A percentile compares a stretch with the other conserved stretches of the same genome.
Evolutionary conservation across 2,329 filamentous ascomycete genomes (phyloP).

Genomic region (Sphaerulina vaccinii): DNA sequence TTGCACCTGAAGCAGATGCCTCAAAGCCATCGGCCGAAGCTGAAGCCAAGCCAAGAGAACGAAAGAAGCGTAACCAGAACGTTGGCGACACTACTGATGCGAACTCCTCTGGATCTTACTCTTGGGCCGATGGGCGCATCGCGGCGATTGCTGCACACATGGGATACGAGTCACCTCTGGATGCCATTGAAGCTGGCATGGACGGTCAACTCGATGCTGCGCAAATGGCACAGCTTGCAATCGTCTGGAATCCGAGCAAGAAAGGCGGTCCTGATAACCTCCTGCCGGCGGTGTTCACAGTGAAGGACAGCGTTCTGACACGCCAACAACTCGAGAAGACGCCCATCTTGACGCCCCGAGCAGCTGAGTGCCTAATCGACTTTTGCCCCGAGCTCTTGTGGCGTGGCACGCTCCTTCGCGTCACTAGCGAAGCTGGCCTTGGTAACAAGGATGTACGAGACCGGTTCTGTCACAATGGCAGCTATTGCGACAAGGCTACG

Average conservation of each 20-base stretch:
- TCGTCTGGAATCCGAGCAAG: constrained; percentile 39
- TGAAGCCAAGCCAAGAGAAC: constrained; percentile 26
- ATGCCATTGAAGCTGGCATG: constrained; percentile 34
- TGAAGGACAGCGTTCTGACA: constrained; percentile 37
- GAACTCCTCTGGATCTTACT: constrained; percentile 34
- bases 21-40: constrained; percentile 18
- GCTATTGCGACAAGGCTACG: constrained; percentile 37
- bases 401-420: constrained; percentile 37
- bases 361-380: constrained; percentile 39
- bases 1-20: background rate
- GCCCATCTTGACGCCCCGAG: constrained; percentile 31
- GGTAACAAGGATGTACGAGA: constrained; percentile 38
- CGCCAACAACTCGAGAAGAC: constrained; percentile 32
- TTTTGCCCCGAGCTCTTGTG: constrained; percentile 39
- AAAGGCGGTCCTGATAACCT: constrained; percentile 34
- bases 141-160: constrained; percentile 17
- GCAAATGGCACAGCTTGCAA: constrained; percentile 30
- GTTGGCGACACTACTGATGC: constrained; percentile 30
- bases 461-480: constrained; percentile 38
- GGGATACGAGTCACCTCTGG: constrained; percentile 27
- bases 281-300: constrained; percentile 33
- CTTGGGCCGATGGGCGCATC: constrained; percentile 27
- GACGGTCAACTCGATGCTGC: constrained; percentile 27
- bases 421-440: constrained; percentile 33
- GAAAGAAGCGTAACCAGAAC: constrained; percentile 20